Conservation (phyloP, 1,284 basidiomycete genomes). For the Ceratobasidium sp. region DNA sequence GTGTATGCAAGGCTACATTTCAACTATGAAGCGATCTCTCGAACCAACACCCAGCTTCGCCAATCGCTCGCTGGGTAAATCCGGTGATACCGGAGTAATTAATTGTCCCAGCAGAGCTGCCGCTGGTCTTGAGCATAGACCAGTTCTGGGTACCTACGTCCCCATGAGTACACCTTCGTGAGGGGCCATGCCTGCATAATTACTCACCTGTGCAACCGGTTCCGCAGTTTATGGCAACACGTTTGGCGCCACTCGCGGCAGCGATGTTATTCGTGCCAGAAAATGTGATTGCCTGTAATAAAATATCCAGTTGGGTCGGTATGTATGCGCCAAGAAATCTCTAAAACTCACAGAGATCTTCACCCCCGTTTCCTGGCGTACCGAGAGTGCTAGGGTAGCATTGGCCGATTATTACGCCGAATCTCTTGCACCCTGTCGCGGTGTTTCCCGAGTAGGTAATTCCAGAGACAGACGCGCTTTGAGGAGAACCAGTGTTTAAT, state of each 20-base stretch:
- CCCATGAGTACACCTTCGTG: no score
- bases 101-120: slow-evolving; percentile 10
- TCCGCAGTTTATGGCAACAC: slow-evolving; percentile 30
- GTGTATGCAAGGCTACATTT: no score
- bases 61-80: slow-evolving; percentile 5
- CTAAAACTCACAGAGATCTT: slow-evolving; percentile 10
- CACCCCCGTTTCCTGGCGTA: slow-evolving; percentile 18
- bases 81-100: slow-evolving; percentile 30
- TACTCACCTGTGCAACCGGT: slow-evolving; percentile 41
- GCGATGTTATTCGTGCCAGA: slow-evolving; percentile 31
- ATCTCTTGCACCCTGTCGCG: slow-evolving; percentile 6
- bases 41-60: no score
- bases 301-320: no score
- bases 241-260: slow-evolving; percentile 7
- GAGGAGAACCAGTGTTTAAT: neutral
- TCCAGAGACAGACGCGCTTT: slow-evolving; percentile 11
- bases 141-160: slow-evolving; percentile 26
- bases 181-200: no score
- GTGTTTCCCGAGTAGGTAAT: slow-evolving; percentile 19
- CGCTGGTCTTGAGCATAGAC: slow-evolving; percentile 20
- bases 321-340: neutral
- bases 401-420: slow-evolving; percentile 26
- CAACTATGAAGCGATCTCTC: no score
- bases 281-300: neutral
- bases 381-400: slow-evolving; percentile 24